Conservation (phyloP, 2,329 filamentous ascomycete genomes). For the Pyrenochaeta sp. region DNA sequence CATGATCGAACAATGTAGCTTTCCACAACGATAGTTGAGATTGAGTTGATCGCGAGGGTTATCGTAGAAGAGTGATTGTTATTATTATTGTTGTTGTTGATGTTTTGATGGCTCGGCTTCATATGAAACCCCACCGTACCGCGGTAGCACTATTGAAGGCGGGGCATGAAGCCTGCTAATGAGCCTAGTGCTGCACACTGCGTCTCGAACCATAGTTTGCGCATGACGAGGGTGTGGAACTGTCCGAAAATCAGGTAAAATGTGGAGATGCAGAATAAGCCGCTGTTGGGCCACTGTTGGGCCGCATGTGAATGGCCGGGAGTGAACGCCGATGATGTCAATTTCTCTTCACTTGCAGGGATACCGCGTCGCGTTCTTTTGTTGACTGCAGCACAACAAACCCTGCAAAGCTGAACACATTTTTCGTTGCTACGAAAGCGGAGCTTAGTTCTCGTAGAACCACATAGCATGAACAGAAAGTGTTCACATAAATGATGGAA, state of each 20-base stretch:
- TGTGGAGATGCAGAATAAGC: neutral
- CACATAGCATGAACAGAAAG: too few species aligned
- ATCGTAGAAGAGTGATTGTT: neutral
- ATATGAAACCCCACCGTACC: constrained; percentile 3
- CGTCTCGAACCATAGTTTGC: neutral
- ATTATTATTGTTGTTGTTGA: constrained; percentile 17
- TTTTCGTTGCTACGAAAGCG: too few species aligned
- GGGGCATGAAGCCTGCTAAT: constrained; percentile 4
- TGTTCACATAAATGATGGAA: too few species aligned
- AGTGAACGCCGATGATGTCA: neutral
- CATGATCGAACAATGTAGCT: constrained; percentile 18
- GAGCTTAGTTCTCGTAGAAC: too few species aligned
- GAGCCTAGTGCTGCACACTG: neutral
- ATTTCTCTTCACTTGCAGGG: neutral
- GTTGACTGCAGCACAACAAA: too few species aligned
- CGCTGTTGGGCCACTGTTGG: neutral
- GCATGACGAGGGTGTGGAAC: neutral
- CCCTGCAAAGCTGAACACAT: too few species aligned
- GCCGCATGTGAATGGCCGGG: neutral
- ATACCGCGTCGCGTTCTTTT: neutral
- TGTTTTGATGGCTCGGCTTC: constrained; percentile 5
- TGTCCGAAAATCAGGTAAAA: neutral
- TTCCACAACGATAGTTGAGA: neutral
- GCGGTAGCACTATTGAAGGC: constrained; percentile 3
- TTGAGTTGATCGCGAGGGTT: neutral